Percentiles rank a stretch among this genome's conserved stretches.
Evolutionary conservation across 257 asterid genomes (phyloP).

Genomic region (Penstemon davidsonii): DNA sequence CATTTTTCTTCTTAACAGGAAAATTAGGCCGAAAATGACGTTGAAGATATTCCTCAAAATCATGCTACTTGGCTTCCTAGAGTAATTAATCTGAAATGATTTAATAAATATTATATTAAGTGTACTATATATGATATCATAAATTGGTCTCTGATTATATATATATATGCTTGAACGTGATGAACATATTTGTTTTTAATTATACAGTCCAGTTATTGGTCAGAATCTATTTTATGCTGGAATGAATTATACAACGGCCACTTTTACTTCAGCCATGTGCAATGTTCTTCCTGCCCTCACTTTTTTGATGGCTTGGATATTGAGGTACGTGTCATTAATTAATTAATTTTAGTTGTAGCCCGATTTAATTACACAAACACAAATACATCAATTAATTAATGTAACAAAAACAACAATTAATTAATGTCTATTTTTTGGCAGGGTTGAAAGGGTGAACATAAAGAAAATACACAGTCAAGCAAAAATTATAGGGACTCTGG

Average conservation of each 20-base stretch:
- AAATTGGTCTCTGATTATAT: no score
- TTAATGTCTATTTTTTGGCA: conserved; percentile 9
- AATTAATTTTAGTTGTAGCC: no score
- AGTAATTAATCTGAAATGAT: conserved; percentile 28
- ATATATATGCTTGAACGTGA: no score
- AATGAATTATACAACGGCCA: conserved; percentile 66
- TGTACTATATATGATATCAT: no score
- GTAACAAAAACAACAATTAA: no score
- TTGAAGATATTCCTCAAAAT: conserved; percentile 40
- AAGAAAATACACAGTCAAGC: conserved; percentile 48
- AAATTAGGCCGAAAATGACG: conserved; percentile 52
- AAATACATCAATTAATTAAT: no score
- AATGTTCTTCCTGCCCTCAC: conserved; percentile 74
- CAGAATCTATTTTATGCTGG: conserved; percentile 66
- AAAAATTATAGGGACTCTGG: conserved; percentile 60
- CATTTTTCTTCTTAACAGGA: conserved; percentile 31
- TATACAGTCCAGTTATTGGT: conserved; percentile 68
- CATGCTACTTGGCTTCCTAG: conserved; percentile 42
- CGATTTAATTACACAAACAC: no score
- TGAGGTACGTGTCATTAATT: conserved; percentile 39
- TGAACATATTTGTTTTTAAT: no score
- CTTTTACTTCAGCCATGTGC: conserved; percentile 59
- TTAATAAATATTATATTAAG: no score
- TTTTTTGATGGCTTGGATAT: conserved; percentile 66
- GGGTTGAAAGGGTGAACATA: conserved; percentile 62